Evolutionary conservation across 2,329 filamentous ascomycete species (phyloP).

Genomic region (Penicillium sp.): DNA sequence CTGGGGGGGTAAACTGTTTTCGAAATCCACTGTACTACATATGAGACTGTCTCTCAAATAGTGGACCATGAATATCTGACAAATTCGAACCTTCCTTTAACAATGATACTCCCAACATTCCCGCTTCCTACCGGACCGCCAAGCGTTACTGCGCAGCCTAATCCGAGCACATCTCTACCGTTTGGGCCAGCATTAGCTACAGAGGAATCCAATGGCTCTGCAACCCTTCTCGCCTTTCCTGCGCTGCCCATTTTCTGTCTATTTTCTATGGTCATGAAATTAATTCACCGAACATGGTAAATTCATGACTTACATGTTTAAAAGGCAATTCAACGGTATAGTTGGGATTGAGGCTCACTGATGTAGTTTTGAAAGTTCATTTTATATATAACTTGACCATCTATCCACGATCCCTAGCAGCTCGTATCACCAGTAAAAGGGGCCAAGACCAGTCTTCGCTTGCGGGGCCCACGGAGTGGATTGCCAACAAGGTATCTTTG

Average conservation of each 20-base stretch:
- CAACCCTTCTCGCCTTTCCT: neutral
- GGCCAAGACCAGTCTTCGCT: no score
- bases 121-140: neutral
- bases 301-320: neutral
- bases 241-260: neutral
- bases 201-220: neutral
- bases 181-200: neutral
- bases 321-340: neutral
- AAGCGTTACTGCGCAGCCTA: neutral
- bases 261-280: neutral
- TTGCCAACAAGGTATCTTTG: neutral
- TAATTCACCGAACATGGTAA: neutral
- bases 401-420: no score
- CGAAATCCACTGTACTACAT: neutral
- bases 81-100: neutral
- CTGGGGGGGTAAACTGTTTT: neutral
- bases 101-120: neutral
- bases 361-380: neutral
- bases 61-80: neutral
- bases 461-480: no score
- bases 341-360: neutral
- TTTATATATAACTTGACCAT: no score
- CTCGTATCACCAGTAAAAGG: no score
- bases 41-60: neutral
- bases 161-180: neutral